A percentile compares a stretch with the other conserved stretches of the same genome.
Conservation (phyloP, 257 asterid species). For the Scutellaria minor region DNA sequence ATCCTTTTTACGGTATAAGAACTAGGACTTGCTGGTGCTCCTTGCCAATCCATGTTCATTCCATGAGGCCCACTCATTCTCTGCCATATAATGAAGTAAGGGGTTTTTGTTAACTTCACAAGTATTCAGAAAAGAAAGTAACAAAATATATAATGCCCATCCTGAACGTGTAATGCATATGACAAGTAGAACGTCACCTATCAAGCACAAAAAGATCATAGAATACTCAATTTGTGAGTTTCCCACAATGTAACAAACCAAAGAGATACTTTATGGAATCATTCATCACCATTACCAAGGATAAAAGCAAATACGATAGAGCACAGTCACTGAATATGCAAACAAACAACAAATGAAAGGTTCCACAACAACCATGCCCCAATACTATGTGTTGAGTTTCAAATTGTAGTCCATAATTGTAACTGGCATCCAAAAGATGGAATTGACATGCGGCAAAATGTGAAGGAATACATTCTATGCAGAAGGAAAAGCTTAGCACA, state of each 20-base stretch:
- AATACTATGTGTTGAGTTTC: background rate
- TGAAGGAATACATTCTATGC: no score
- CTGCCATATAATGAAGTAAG: conserved; percentile 46
- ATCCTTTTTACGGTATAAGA: conserved; percentile 86
- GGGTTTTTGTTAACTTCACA: conserved; percentile 2
- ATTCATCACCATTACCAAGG: conserved; percentile 12
- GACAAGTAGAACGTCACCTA: conserved; percentile 1
- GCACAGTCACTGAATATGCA: conserved; percentile 4
- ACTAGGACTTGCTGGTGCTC: conserved; percentile 99
- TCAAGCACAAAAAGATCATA: conserved; percentile 4
- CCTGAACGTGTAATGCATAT: background rate
- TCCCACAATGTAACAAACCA: background rate
- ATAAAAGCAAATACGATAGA: background rate
- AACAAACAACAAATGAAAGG: conserved; percentile 21
- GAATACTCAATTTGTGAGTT: background rate
- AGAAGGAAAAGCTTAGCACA: no score
- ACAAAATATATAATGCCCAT: background rate
- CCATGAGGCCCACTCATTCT: conserved; percentile 86
- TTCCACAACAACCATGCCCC: background rate
- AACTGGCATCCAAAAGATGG: no score
- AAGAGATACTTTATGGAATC: background rate
- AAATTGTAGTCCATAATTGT: no score
- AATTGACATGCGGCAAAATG: no score
- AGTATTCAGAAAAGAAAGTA: background rate
- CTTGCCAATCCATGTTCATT: conserved; percentile 99